Evolutionary conservation across 2,329 filamentous ascomycete genomes (phyloP).

Genomic region (Aspergillus puulaauensis): DNA sequence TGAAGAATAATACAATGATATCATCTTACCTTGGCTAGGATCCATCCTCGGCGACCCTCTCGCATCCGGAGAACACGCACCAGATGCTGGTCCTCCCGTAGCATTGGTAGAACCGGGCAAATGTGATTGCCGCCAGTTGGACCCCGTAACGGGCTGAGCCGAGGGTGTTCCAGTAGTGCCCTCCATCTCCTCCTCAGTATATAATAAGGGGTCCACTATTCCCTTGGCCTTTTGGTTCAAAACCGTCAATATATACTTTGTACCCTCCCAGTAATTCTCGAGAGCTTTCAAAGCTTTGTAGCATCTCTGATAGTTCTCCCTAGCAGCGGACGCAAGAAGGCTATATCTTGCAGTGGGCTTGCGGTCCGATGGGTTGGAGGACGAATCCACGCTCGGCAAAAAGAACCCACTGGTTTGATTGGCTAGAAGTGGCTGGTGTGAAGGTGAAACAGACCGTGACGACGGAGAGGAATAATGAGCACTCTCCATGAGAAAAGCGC

Average conservation of each 20-base stretch:
- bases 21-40: slow-evolving; percentile 50
- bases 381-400: slow-evolving; percentile 32
- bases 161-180: slow-evolving; percentile 60
- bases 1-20: not conserved
- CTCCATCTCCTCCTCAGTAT: slow-evolving; percentile 73
- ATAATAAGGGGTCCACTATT: slow-evolving; percentile 71
- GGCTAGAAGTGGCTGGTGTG: slow-evolving; percentile 31
- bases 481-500: slow-evolving; percentile 83
- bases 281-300: slow-evolving; percentile 79
- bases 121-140: slow-evolving; percentile 48
- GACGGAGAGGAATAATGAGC: slow-evolving; percentile 66
- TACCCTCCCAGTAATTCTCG: slow-evolving; percentile 82
- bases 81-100: slow-evolving; percentile 18
- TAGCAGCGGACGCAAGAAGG: slow-evolving; percentile 75
- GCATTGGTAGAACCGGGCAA: slow-evolving; percentile 29
- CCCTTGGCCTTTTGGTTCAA: slow-evolving; percentile 86
- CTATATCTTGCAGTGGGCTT: slow-evolving; percentile 63
- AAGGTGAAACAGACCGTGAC: slow-evolving; percentile 60
- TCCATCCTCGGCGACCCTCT: slow-evolving; percentile 49
- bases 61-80: slow-evolving; percentile 28
- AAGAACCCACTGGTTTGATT: slow-evolving; percentile 36
- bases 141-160: slow-evolving; percentile 51
- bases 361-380: slow-evolving; percentile 24
- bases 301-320: slow-evolving; percentile 82
- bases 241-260: slow-evolving; percentile 82